These are phyloP conservation scores for Pyrenophora graminea DNA, from an alignment of 2,329 filamentous ascomycete genomes.

Conservation along the genomic window DNA sequence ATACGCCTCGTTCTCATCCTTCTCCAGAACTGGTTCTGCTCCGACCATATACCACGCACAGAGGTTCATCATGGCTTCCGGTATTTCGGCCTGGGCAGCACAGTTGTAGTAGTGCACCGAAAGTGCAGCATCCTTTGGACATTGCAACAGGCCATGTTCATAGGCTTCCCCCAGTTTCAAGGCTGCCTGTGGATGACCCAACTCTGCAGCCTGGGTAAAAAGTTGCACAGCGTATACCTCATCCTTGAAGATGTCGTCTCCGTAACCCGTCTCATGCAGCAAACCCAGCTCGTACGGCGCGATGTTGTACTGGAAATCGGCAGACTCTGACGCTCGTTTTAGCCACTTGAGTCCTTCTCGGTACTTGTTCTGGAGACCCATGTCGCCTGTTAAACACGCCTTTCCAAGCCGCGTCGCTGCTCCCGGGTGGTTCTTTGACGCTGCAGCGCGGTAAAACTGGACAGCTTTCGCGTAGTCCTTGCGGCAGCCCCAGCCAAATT, in stretches of 20 bases:
- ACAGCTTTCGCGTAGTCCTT: conserved; percentile 90
- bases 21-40: conserved; percentile 86
- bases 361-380: conserved; percentile 81
- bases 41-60: conserved; percentile 99
- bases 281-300: conserved; percentile 89
- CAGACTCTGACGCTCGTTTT: conserved; percentile 86
- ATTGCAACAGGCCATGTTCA: conserved; percentile 85
- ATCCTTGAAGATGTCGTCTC: conserved; percentile 91
- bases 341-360: conserved; percentile 95
- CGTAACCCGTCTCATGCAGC: conserved; percentile 90
- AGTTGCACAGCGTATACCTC: conserved; percentile 88
- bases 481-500: conserved; percentile 95
- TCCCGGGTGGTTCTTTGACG: conserved; percentile 91
- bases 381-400: conserved; percentile 85
- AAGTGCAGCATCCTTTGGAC: conserved; percentile 86
- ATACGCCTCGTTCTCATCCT: conserved; percentile 94
- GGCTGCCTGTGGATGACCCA: conserved; percentile 85
- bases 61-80: conserved; percentile 93
- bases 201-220: conserved; percentile 89
- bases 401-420: conserved; percentile 91
- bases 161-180: conserved; percentile 94
- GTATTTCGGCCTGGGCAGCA: conserved; percentile 81
- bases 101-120: conserved; percentile 98
- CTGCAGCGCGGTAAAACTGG: conserved; percentile 87
- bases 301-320: conserved; percentile 88